Evolutionary conservation across 345 rosid genomes (phyloP), one percentile per base, ranked within the genome.

Genomic region (Dipteronia sinensis): DNA sequence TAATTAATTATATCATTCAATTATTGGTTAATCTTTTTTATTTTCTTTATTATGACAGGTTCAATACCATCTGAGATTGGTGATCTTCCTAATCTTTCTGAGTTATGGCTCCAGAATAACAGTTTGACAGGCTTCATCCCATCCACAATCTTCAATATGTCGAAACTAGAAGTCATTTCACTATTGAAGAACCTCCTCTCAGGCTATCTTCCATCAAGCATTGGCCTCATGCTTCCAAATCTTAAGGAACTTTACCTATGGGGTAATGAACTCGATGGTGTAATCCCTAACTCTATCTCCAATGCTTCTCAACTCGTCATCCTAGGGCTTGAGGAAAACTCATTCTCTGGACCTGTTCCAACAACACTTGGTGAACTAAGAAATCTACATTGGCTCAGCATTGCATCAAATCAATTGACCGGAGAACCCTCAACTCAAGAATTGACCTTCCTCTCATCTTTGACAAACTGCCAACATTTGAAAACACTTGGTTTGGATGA

Each of bases 31-130:
- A 29, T 31, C 34, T 31, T 31, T 31, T 4, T 31, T 31, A 31
- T 31, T 47, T 10, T 47, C 16, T 47, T 47, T 47, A n/a, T 44
- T 25, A 17, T 58, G n/a, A 31, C 64, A 73, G 81, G 81, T 78
- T 20, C 65, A 78, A 7, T 73, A 73, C 81, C 81, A 66, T 10
- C 9, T 8, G 78, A 79, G 65, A 20, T 74, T 49, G 74, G 82
- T 2, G 19, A n/a, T 9, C 31, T 69, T 11, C 17, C 1, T 5
- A 69, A 42, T 19, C 27, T 69, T 2, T 0, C 15, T 65, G 5
- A 6, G n/a, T n/a, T n/a, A n/a, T n/a, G 0, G 0, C 23, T 69
- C 29, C 2, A 5, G 8, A 0, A 20, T 69, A 69, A 40, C 53
- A 44, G 17, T 2, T 20, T 69, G 29, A 47, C 19, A 0, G 72